Conservation (phyloP, 352 stramenopile genomes). For the Phytophthora macrochlamydospora region DNA sequence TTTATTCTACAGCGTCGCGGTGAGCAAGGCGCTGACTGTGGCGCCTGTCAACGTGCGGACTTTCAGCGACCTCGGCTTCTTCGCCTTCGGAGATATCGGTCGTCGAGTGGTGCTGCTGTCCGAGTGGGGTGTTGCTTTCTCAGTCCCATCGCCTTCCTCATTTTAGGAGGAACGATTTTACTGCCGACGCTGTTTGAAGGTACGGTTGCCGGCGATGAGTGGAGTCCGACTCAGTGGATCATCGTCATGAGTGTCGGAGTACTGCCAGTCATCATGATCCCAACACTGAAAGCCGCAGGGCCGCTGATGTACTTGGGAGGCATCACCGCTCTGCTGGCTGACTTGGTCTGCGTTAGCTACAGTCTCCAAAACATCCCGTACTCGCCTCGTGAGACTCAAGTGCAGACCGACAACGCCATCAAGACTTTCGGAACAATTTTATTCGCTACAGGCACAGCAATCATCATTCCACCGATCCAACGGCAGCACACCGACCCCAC, state of each 20-base stretch:
- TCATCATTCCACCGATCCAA: slow-evolving; percentile 72
- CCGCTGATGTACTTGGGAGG: slow-evolving; percentile 58
- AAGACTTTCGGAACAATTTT: slow-evolving; percentile 76
- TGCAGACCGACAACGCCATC: slow-evolving; percentile 43
- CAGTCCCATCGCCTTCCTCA: slow-evolving; percentile 74
- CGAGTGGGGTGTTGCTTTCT: slow-evolving; percentile 67
- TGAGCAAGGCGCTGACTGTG: slow-evolving; percentile 65
- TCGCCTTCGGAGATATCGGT: slow-evolving; percentile 55
- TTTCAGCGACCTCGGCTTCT: slow-evolving; percentile 76
- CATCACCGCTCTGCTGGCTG: slow-evolving; percentile 49
- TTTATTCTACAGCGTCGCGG: slow-evolving; percentile 40
- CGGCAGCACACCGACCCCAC: slow-evolving; percentile 56
- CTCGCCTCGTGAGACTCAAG: slow-evolving; percentile 56
- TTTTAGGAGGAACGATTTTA: slow-evolving; percentile 66
- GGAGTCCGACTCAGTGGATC: slow-evolving; percentile 66
- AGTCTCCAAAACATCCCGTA: slow-evolving; percentile 44
- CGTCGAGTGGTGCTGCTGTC: slow-evolving; percentile 56
- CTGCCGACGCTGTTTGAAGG: slow-evolving; percentile 56
- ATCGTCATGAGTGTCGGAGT: slow-evolving; percentile 53
- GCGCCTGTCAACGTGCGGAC: slow-evolving; percentile 59
- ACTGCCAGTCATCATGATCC: slow-evolving; percentile 66
- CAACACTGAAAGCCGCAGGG: slow-evolving; percentile 55
- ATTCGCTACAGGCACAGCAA: slow-evolving; percentile 68
- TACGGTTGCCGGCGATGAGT: slow-evolving; percentile 20
- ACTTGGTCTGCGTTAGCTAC: slow-evolving; percentile 59